Evolutionary conservation across 2,329 filamentous ascomycete species (phyloP), one percentile per base, ranked within the genome.

Genomic region (Trichoderma breve): DNA sequence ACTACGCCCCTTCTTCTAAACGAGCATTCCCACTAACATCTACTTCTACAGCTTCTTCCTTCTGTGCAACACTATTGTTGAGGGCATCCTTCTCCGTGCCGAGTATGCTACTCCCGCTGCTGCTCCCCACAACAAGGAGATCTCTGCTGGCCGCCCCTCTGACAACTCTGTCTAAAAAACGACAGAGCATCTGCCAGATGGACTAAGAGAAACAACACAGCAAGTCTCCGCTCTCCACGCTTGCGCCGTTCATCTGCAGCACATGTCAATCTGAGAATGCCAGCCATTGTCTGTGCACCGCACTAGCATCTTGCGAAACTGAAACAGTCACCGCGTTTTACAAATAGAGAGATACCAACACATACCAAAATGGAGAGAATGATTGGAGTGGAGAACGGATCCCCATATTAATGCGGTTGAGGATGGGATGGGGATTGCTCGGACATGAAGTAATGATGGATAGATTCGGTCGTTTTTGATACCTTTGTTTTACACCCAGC

Each of bases 31-130:
- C 53, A 5, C 57, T 72, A 58, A 68, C 12, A 57, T 15, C 14
- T 26, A 18, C 24, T 24, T 18, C 11, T 14, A 14, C 62, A 76
- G 75, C 53, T 74, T 76, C 70, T 75, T 73, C 63, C 72, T 76
- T n/a, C 3, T 76, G 14, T 68, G 58, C 71, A 75, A 74, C 58
- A 73, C 73, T 3, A 8, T 76, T 2, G 64, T 71, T 21, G 75
- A 76, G 53, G 71, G 43, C 8, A 21, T 73, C 15, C 63, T 74
- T 32, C 55, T 67, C 57, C 64, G 58, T 34, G 39, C 47, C 8
- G 71, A 62, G 65, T 64, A 71, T 21, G 43, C 57, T 61, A 18
- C 30, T 9, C 26, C 67, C 21, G 55, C 43, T 62, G 57, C 57
- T 28, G 36, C n/a, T 28, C 12, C 39, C 28, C 39, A 62, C 57